phyloP scores from a whole-genome alignment of 768 basidiomycete species.

The Boletus edulis region DNA sequence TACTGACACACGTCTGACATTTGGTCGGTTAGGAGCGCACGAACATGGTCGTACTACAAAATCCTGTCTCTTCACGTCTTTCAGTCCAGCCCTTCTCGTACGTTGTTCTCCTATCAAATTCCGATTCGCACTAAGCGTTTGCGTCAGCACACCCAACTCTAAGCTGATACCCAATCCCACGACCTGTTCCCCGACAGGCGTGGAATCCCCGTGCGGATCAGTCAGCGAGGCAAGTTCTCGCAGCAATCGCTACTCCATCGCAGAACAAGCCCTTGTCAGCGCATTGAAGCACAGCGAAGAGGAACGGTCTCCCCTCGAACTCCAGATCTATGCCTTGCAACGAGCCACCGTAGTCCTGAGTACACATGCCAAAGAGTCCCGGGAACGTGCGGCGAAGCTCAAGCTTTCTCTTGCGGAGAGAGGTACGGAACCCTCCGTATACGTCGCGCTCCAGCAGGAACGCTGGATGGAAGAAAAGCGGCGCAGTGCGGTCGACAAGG shows the following conservation, averaged over 20 bases:
- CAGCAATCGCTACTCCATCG: conserved; percentile 42
- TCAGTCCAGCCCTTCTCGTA: conserved; percentile 13
- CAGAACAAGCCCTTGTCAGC: conserved; percentile 41
- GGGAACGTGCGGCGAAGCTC: conserved; percentile 40
- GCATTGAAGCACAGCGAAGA: conserved; percentile 33
- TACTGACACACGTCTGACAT: background rate
- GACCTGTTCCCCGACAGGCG: background rate
- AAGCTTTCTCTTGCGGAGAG: conserved; percentile 38
- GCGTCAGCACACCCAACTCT: conserved; percentile 22
- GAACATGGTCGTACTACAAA: conserved; percentile 9
- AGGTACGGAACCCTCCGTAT: conserved; percentile 36
- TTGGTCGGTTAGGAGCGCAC: conserved; percentile 19
- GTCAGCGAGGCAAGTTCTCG: conserved; percentile 27
- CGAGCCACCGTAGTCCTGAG: conserved; percentile 42
- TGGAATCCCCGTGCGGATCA: conserved; percentile 28
- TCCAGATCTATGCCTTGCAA: conserved; percentile 47
- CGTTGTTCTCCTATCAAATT: conserved; percentile 11
- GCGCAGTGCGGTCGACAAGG: conserved; percentile 34
- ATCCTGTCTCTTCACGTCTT: background rate
- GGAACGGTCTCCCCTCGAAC: conserved; percentile 39
- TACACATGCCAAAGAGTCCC: conserved; percentile 44
- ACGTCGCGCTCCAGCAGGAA: conserved; percentile 41
- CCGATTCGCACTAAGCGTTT: conserved; percentile 15
- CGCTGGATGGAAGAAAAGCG: conserved; percentile 53
- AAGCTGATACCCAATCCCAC: conserved; percentile 12